Percentiles rank a stretch among this genome's conserved stretches.
phyloP scores from a whole-genome alignment of 1,284 basidiomycete species.

The Moesziomyces sp. region DNA sequence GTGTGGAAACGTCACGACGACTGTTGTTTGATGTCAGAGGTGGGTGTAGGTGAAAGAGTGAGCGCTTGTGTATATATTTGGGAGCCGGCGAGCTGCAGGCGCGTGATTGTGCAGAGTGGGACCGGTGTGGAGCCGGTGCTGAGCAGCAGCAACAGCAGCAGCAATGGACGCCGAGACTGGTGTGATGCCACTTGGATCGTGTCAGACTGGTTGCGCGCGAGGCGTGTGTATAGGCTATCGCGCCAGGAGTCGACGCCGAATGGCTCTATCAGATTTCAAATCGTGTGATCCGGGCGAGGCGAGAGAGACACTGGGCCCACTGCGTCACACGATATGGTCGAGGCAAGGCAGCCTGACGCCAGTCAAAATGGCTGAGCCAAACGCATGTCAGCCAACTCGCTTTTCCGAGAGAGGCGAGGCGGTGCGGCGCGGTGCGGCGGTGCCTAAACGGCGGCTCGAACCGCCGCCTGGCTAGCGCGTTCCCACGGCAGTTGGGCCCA shows the following conservation, averaged over 20 bases:
- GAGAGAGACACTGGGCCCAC: too few species aligned
- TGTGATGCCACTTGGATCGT: too few species aligned
- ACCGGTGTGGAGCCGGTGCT: background rate
- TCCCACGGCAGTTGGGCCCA: background rate
- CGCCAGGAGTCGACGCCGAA: too few species aligned
- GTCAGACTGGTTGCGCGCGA: background rate
- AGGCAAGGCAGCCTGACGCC: too few species aligned
- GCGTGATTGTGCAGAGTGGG: background rate
- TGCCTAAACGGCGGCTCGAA: background rate
- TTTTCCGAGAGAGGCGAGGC: background rate
- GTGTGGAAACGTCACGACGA: background rate
- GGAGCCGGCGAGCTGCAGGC: background rate
- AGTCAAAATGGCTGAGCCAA: background rate
- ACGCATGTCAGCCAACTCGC: background rate
- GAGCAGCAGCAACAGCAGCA: too few species aligned
- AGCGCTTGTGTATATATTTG: conserved; percentile 11
- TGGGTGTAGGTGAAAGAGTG: background rate
- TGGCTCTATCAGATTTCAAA: background rate
- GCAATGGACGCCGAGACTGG: too few species aligned
- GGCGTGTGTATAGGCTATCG: background rate
- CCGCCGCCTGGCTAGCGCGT: conserved; percentile 3
- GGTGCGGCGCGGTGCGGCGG: background rate
- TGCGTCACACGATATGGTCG: too few species aligned
- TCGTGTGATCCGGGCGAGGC: background rate
- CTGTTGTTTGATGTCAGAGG: too few species aligned